A percentile compares a stretch with the other conserved stretches of the same genome.
Conservation (phyloP, 441 rosid species). For the Mallotus japonicus region DNA sequence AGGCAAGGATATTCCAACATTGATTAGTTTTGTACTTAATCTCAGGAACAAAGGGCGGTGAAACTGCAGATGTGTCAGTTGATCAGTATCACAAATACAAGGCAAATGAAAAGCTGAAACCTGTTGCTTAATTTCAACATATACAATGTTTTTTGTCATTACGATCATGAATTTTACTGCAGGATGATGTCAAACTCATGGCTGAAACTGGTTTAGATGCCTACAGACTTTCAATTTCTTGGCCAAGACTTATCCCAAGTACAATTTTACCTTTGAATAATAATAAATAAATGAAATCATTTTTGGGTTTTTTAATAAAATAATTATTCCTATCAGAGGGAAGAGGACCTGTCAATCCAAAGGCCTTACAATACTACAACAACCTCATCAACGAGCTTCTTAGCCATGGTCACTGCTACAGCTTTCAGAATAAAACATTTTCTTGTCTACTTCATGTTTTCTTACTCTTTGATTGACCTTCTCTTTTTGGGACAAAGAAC, state of each 20-base stretch:
- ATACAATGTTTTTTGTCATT: neutral
- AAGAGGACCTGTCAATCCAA: slow-evolving; percentile 60
- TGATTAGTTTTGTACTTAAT: neutral
- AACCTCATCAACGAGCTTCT: slow-evolving; percentile 54
- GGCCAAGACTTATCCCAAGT: slow-evolving; percentile 77
- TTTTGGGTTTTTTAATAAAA: too few relatives aligned
- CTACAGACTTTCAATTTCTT: slow-evolving; percentile 69
- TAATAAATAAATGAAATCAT: too few relatives aligned
- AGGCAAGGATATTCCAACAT: too few relatives aligned
- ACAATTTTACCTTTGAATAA: slow-evolving; percentile 6
- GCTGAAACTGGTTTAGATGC: slow-evolving; percentile 58
- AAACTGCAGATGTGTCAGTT: slow-evolving; percentile 50
- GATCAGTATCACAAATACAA: slow-evolving; percentile 78
- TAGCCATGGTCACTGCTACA: slow-evolving; percentile 33
- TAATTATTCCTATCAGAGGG: slow-evolving; percentile 44
- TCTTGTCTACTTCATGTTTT: neutral
- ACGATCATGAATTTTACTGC: neutral
- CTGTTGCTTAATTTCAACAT: too few relatives aligned
- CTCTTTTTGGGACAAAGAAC: slow-evolving; percentile 5
- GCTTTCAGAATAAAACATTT: neutral
- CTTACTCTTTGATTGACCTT: neutral
- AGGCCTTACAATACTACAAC: slow-evolving; percentile 59
- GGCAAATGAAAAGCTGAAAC: slow-evolving; percentile 20
- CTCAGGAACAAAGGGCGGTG: slow-evolving; percentile 38
- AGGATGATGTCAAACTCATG: slow-evolving; percentile 78